These are phyloP conservation scores for Crotalaria pallida DNA, from an alignment of 306 rosid species.

Conservation along the genomic window DNA sequence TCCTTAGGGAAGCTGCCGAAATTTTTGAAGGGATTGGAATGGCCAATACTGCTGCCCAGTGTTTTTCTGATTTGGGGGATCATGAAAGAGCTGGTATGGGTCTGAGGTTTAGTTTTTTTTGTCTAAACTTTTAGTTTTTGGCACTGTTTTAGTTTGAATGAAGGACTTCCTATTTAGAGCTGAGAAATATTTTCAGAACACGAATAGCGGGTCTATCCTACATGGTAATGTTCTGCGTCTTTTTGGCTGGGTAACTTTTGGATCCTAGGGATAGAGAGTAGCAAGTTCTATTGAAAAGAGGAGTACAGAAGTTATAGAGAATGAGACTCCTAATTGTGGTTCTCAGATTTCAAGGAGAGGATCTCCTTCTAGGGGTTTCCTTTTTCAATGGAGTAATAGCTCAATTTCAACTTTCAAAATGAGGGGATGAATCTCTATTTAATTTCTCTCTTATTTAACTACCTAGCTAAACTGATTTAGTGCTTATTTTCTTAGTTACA, in stretches of 20 bases:
- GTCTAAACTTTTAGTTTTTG: neutral
- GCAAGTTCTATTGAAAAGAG: too few relatives aligned
- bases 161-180: neutral
- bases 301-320: too few relatives aligned
- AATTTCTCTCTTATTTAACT: neutral
- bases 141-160: neutral
- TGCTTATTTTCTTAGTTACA: neutral
- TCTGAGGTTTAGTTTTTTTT: neutral
- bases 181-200: neutral
- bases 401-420: too few relatives aligned
- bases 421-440: too few relatives aligned
- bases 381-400: too few relatives aligned
- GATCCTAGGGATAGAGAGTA: too few relatives aligned
- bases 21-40: conserved; percentile 60
- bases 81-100: conserved; percentile 61
- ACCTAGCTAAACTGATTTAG: neutral
- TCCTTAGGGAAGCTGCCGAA: conserved; percentile 69
- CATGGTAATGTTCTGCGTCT: neutral
- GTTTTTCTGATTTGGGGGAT: conserved; percentile 64
- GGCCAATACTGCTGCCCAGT: conserved; percentile 58
- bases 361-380: too few relatives aligned
- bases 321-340: too few relatives aligned
- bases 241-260: neutral
- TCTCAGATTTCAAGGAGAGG: too few relatives aligned
- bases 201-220: neutral